Evolutionary conservation across 768 basidiomycete species (phyloP), one percentile per base, ranked within the genome.

Genomic region (Hebeloma cylindrosporum): DNA sequence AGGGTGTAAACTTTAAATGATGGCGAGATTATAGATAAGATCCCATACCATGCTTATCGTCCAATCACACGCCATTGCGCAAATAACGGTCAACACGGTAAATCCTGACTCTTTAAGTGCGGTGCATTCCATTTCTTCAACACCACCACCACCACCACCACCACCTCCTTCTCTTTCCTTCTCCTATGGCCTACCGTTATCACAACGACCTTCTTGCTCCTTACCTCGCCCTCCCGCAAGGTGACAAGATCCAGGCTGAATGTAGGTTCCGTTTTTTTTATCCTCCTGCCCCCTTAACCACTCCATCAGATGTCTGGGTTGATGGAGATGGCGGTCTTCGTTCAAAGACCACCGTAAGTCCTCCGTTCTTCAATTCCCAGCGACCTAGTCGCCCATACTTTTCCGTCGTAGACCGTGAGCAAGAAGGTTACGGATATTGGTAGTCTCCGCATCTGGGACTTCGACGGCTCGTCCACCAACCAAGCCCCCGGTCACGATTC

Each of bases 371-470:
- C 42, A 41, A 34, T 23, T 44, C 52, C 11, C 49, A 17, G 21
- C 42, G 4, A 30, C 35, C 32, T 49, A 36, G 34, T 40, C 27
- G 47, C 28, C 43, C 17, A 14, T 27, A 30, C 26, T 38, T 27
- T n/a, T n/a, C n/a, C n/a, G n/a, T n/a, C n/a, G n/a, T 36, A 93
- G 94, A 97, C 95, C 52, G 81, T 94, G 63, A 69, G 77, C 69
- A 85, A 89, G 69, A 83, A 87, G 64, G 82, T 93, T 60, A 86
- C 83, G 51, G 85, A 90, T 65, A 85, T 99, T 58, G 82, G 82
- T 58, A 82, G 92, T 60, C 88, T 98, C 56, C 93, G 95, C 60
- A 82, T 90, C 66, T 99, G 95, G 95, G 95, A 98, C 76, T 99
- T 99, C 63, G 95, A 99, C 65, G 95, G 95, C 59, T 95, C 93